Base-by-base conservation (phyloP, 768 basidiomycete species). In the Paxillus ammoniavirescens region DNA sequence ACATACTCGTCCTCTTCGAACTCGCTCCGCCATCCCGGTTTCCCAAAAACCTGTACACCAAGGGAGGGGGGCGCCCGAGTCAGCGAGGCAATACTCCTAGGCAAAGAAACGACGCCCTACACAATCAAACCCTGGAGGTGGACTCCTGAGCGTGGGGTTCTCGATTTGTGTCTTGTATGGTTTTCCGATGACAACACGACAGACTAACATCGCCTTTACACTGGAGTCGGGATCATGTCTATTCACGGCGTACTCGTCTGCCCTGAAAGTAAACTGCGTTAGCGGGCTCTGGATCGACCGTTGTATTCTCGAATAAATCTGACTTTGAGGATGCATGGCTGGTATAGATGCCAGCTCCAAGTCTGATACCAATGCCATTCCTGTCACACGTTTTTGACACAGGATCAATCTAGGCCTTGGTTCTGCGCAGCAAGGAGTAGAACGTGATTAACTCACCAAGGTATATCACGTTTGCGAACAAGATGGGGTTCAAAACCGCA, bases 341-440 rank as follows among this genome's bases (percentile, higher is more conserved):
- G 3, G 65, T 61, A 28, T 66, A 68, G 18, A 66, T 56, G 21
- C 65, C 65, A 10, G 63, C 63, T 1, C 66, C 66, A 3, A 66
- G 60, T 42, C 65, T 56, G 8, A 65, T 57, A 2, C 65, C 65
- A 8, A 4, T 0, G 2, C 44, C 55, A n/a, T 53, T n/a, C 36
- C 63, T 65, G 21, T 28, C 30, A 36, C n/a, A 40, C 8, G n/a
- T 8, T 17, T 18, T 18, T 17, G 8, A n/a, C 15, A 33, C 33
- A 9, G 8, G 12, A 33, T 13, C 13, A 35, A 13, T 35, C 13
- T 35, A 12, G 8, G 12, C 33, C 8, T 35, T 12, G 8, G 17
- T 14, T 35, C 9, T 17, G n/a, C 33, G 14, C n/a, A 8, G 33
- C 33, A 2, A 3, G 23, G 7, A 35, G 0, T 9, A 17, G 35